phyloP scores from a whole-genome alignment of 306 rosid species.

The Sicyos baderoa region DNA sequence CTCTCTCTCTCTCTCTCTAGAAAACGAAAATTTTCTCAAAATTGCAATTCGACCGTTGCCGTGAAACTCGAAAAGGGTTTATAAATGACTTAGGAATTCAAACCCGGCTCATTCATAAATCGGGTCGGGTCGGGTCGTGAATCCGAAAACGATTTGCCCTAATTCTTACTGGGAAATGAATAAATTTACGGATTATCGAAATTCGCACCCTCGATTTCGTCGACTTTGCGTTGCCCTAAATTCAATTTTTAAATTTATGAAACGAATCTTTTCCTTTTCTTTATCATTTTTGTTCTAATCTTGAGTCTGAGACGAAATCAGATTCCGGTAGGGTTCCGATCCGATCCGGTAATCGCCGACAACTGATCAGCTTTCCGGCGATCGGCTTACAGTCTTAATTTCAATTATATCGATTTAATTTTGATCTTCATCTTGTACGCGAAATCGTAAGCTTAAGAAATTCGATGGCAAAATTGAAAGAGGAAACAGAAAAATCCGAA shows the following conservation, averaged over 20 bases:
- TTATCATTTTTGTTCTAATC: not conserved
- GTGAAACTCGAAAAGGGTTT: not conserved
- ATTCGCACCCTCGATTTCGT: not conserved
- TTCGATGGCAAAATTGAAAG: not conserved
- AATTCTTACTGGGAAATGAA: not conserved
- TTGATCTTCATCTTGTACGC: not conserved
- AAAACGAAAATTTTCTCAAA: not conserved
- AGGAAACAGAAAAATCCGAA: not conserved
- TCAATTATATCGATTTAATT: not conserved
- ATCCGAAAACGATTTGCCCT: not conserved
- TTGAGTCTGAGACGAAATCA: not conserved
- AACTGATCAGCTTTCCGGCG: not conserved
- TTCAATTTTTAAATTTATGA: not conserved
- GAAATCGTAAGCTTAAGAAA: not conserved
- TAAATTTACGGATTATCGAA: not conserved
- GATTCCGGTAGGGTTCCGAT: not conserved
- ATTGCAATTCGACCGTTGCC: constrained; percentile 67
- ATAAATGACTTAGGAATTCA: not conserved
- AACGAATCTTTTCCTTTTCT: not conserved
- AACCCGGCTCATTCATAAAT: not conserved
- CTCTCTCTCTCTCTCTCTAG: constrained; percentile 19
- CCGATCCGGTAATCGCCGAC: not conserved
- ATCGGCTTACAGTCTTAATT: not conserved
- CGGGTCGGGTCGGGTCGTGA: not conserved
- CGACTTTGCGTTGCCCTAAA: not conserved